Conservation (phyloP, 805 yeast species). For the Metschnikowia kunwiensis region DNA sequence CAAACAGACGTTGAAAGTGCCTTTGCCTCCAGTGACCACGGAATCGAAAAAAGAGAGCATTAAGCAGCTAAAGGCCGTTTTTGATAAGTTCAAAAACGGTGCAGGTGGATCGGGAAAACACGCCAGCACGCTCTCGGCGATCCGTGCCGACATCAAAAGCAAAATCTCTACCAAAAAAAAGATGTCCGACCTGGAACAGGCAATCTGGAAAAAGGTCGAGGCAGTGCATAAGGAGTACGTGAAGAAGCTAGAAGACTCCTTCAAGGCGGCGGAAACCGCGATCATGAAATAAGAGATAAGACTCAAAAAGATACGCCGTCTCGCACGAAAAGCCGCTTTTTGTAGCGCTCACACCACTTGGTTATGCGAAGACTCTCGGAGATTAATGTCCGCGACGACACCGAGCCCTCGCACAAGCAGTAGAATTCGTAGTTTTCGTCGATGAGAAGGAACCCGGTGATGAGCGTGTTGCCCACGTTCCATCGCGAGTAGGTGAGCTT, state of each 20-base stretch:
- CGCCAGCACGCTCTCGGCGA: slow-evolving; percentile 43
- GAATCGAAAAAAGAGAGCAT: slow-evolving; percentile 58
- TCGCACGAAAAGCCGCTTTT: slow-evolving; percentile 65
- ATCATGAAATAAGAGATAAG: slow-evolving; percentile 30
- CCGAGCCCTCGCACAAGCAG: slow-evolving; percentile 42
- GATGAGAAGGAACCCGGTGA: slow-evolving; percentile 38
- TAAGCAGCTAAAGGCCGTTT: slow-evolving; percentile 61
- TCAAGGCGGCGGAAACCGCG: slow-evolving; percentile 44
- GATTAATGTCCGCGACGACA: slow-evolving; percentile 55
- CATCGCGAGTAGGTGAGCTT: slow-evolving; percentile 47
- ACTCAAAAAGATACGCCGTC: slow-evolving; percentile 44
- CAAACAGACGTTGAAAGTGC: slow-evolving; percentile 68
- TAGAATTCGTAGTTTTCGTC: slow-evolving; percentile 35
- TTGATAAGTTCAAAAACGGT: slow-evolving; percentile 58
- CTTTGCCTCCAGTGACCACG: slow-evolving; percentile 71
- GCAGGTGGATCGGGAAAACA: slow-evolving; percentile 28
- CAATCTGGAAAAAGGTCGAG: slow-evolving; percentile 61
- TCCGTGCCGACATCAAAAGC: slow-evolving; percentile 52
- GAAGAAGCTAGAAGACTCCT: slow-evolving; percentile 48
- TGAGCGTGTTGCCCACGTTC: slow-evolving; percentile 22
- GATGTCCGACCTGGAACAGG: slow-evolving; percentile 53
- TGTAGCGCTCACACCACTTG: slow-evolving; percentile 72
- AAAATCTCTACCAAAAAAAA: slow-evolving; percentile 47
- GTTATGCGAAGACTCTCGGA: slow-evolving; percentile 62
- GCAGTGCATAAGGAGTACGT: slow-evolving; percentile 62